These are phyloP conservation scores for Candolleomyces efflorescens DNA, from an alignment of 768 basidiomycete genomes.

Conservation along the genomic window DNA sequence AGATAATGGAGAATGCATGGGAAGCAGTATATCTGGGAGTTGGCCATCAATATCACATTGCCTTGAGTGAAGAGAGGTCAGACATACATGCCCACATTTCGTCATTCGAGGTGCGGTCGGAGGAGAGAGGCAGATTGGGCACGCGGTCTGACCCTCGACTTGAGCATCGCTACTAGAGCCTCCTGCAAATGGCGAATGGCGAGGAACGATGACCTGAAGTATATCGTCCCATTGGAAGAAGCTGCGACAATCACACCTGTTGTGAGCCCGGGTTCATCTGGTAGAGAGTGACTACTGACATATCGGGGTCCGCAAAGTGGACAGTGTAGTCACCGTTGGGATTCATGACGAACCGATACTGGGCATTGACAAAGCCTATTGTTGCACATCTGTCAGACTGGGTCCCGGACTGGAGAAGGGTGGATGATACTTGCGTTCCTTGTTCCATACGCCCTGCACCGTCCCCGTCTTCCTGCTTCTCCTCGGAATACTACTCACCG, in stretches of 20 bases:
- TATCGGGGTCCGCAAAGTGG: conserved; percentile 96
- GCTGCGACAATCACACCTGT: conserved; percentile 33
- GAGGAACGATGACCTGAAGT: conserved; percentile 90
- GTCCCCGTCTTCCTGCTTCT: conserved; percentile 69
- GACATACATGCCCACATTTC: conserved; percentile 93
- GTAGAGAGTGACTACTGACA: conserved; percentile 46
- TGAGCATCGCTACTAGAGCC: conserved; percentile 38
- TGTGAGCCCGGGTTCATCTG: conserved; percentile 6
- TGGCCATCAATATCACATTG: conserved; percentile 10
- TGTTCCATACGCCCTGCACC: conserved; percentile 74
- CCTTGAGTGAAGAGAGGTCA: conserved; percentile 9
- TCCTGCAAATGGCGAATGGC: conserved; percentile 67
- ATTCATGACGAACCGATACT: conserved; percentile 94
- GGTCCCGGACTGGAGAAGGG: background rate
- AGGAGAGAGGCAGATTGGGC: conserved; percentile 93
- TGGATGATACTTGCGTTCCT: conserved; percentile 70
- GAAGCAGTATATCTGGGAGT: conserved; percentile 81
- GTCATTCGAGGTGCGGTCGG: conserved; percentile 92
- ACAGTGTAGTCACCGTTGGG: conserved; percentile 89
- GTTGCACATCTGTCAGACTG: conserved; percentile 3
- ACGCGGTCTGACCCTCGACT: conserved; percentile 66
- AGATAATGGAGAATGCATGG: conserved; percentile 93
- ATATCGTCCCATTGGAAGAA: conserved; percentile 97
- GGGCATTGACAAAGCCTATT: conserved; percentile 92
- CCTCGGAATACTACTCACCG: conserved; percentile 55